Base-by-base conservation (phyloP, 352 stramenopile genomes). In the Phytophthora cactorum region DNA sequence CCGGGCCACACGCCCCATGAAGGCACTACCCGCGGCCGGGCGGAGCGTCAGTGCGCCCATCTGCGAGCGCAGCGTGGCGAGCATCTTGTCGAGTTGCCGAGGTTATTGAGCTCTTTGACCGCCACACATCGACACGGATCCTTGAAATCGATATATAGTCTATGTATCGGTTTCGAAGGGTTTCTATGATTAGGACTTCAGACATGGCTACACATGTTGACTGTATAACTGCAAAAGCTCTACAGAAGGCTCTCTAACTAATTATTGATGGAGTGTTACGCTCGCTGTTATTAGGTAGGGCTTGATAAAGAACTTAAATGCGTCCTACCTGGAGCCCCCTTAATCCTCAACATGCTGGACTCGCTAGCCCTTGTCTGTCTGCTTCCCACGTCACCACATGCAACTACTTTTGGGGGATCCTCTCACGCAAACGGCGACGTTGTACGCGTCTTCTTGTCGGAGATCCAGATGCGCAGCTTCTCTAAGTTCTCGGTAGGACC, bases 391-490 rank as follows among this genome's bases (percentile, higher is more conserved):
- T 63, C 59, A 77, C 54, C 52, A 74, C 65, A 74, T 73, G 49
- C 52, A 73, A 70, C 54, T 67, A 59, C 28, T 11, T 27, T 44
- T 9, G 43, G n/a, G 9, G 15, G 4, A 1, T 38, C 12, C 6
- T 45, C 56, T 77, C 53, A 88, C 25, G 72, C 71, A 70, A 95
- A 95, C 2, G 87, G 87, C n/a, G 83, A 91, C 29, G 80, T 81
- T 22, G 83, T 95, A 49, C 85, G 83, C 11, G 71, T 82, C 71
- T 95, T 95, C 70, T 91, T 91, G 72, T 95, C 87, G 22, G 87
- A 95, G 54, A 95, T 92, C 87, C 87, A 95, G 55, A 95, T 95
- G 52, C 87, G 87, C 32, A 95, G 73, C 75, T 89, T 93, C 71
- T 95, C 87, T 51, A 90, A 71, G 29, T 88, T 79, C 14, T 84